A percentile compares a stretch with the other conserved stretches of the same genome.
These are phyloP conservation scores for Alternaria angustiovoidea DNA, from an alignment of 2,329 filamentous ascomycete genomes.

Conservation along the genomic window DNA sequence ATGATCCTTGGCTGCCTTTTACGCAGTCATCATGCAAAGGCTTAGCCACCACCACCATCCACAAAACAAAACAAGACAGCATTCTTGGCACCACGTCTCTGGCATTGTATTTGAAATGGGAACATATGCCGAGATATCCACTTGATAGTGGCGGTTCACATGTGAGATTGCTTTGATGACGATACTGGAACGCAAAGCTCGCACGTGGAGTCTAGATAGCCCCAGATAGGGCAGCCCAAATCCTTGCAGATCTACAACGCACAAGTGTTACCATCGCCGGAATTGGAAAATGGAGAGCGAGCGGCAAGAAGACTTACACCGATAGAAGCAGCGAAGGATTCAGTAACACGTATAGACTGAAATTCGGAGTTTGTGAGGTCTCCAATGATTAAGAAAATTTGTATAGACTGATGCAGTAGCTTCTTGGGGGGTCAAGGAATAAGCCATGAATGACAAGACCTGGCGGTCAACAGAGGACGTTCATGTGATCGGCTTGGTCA, in stretches of 20 bases:
- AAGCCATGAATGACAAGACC: neutral
- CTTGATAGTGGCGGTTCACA: neutral
- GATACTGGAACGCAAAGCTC: neutral
- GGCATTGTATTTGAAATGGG: neutral
- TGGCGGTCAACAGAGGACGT: neutral
- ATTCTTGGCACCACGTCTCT: neutral
- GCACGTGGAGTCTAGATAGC: neutral
- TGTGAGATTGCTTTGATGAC: neutral
- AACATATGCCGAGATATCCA: neutral
- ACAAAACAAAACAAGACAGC: neutral
- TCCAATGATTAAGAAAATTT: neutral
- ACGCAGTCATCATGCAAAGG: neutral
- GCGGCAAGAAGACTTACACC: neutral
- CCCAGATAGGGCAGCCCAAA: neutral
- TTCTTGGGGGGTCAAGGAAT: neutral
- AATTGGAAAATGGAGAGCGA: neutral
- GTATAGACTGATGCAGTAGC: neutral
- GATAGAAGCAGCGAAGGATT: neutral
- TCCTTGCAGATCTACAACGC: neutral
- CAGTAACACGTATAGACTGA: neutral
- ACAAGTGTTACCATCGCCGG: neutral
- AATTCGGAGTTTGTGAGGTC: neutral
- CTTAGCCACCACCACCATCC: conserved; percentile 1
- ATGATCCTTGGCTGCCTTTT: neutral
- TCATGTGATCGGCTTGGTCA: neutral